Conservation (phyloP, 2,329 filamentous ascomycete genomes). For the Curvularia eragrostidis region DNA sequence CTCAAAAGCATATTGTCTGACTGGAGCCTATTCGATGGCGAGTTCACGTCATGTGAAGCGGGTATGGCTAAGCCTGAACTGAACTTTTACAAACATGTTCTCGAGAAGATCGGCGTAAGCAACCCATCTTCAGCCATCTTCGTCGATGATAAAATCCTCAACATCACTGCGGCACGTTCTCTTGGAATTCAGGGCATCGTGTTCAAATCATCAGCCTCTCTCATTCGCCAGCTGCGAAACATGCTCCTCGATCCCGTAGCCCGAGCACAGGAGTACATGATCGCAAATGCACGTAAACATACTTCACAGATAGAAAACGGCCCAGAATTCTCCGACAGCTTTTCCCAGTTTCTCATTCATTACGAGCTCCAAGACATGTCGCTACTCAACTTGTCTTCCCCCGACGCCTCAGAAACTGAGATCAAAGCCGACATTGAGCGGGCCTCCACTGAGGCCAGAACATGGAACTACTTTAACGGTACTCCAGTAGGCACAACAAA, state of each 20-base stretch:
- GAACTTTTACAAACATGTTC: constrained; percentile 44
- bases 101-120: constrained; percentile 26
- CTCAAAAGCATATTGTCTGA: constrained; percentile 32
- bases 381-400: constrained; percentile 15
- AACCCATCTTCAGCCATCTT: constrained; percentile 31
- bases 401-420: constrained; percentile 6
- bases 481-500: constrained; percentile 18
- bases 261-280: constrained; percentile 29
- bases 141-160: constrained; percentile 38
- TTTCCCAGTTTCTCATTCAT: constrained; percentile 39
- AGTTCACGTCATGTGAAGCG: constrained; percentile 44
- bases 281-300: constrained; percentile 23
- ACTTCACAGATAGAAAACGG: constrained; percentile 29
- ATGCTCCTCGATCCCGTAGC: constrained; percentile 28
- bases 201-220: constrained; percentile 21
- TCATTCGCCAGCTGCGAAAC: constrained; percentile 23
- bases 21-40: constrained; percentile 45
- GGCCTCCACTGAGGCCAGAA: constrained; percentile 8
- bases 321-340: constrained; percentile 34
- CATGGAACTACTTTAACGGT: constrained; percentile 41
- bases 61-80: constrained; percentile 48
- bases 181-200: constrained; percentile 42
- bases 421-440: constrained; percentile 12
- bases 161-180: constrained; percentile 17
- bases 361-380: constrained; percentile 27